These are phyloP conservation scores for Phylloporus sp. DNA, from an alignment of 768 basidiomycete species.

Conservation along the genomic window DNA sequence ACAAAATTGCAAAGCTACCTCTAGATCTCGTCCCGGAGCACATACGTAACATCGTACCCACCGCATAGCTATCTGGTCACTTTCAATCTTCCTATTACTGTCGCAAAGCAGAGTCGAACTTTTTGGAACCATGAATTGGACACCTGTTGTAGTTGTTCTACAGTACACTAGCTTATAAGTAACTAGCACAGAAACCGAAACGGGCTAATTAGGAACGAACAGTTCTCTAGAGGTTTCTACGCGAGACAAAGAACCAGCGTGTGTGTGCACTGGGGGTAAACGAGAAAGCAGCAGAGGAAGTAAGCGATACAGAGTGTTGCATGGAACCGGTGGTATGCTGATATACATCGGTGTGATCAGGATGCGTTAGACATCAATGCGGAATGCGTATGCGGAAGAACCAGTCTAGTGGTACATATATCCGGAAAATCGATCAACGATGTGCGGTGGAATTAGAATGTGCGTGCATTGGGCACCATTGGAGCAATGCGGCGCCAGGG, in stretches of 20 bases:
- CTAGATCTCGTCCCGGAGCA: slow-evolving; percentile 63
- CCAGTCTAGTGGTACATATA: background rate
- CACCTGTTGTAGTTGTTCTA: slow-evolving; percentile 10
- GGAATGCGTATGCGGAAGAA: background rate
- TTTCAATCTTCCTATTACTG: background rate
- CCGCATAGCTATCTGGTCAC: slow-evolving; percentile 17
- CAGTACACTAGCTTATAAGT: slow-evolving; percentile 12
- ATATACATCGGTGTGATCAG: slow-evolving; percentile 11
- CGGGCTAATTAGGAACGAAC: background rate
- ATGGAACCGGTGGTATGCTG: background rate
- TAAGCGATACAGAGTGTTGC: slow-evolving; percentile 12
- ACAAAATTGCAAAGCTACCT: slow-evolving; percentile 62
- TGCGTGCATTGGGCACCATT: background rate
- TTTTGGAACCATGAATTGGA: slow-evolving; percentile 3
- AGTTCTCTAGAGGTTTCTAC: slow-evolving; percentile 3
- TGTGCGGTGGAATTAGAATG: slow-evolving; percentile 10
- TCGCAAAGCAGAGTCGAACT: background rate
- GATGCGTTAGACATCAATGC: slow-evolving; percentile 6
- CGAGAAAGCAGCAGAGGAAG: background rate
- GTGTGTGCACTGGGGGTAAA: background rate
- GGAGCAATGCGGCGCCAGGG: slow-evolving; percentile 14
- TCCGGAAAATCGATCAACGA: slow-evolving; percentile 9
- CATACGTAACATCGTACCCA: slow-evolving; percentile 62
- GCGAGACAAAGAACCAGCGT: background rate
- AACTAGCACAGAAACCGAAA: slow-evolving; percentile 10